Conservation (phyloP, 2,329 filamentous ascomycete species). For the Fusarium pseudocircinatum region DNA sequence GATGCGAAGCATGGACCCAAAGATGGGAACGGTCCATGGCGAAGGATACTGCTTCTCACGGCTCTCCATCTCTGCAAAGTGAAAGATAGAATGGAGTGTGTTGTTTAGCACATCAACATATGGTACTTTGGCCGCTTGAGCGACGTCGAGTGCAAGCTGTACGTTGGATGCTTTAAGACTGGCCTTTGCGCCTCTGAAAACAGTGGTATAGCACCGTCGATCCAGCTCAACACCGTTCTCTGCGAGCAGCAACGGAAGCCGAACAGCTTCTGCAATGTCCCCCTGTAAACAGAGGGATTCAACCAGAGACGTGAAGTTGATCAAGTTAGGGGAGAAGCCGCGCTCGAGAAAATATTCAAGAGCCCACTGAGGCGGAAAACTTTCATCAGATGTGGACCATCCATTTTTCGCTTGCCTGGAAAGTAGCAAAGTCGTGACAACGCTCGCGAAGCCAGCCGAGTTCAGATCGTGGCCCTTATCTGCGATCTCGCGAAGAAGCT, state of each 20-base stretch:
- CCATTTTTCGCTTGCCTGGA: conserved; percentile 38
- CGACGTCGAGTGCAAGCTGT: conserved; percentile 48
- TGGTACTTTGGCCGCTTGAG: conserved; percentile 60
- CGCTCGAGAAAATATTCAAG: conserved; percentile 60
- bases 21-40: conserved; percentile 51
- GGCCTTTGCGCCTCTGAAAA: conserved; percentile 76
- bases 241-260: conserved; percentile 47
- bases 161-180: conserved; percentile 64
- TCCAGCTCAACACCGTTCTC: conserved; percentile 68
- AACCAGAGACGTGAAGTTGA: conserved; percentile 74
- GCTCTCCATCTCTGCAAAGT: conserved; percentile 54
- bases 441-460: conserved; percentile 57
- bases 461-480: conserved; percentile 57
- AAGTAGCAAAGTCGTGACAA: conserved; percentile 68
- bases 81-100: conserved; percentile 60
- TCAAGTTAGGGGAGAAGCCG: conserved; percentile 71
- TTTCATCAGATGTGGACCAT: conserved; percentile 26
- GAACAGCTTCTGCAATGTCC: conserved; percentile 49
- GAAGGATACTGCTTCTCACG: conserved; percentile 41
- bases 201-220: conserved; percentile 70
- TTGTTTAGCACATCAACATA: conserved; percentile 49
- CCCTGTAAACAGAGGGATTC: conserved; percentile 71
- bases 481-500: conserved; percentile 52
- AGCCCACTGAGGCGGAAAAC: conserved; percentile 46
- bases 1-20: conserved; percentile 59